Evolutionary conservation across 2,329 filamentous ascomycete species (phyloP).

Genomic region (Sclerotinia borealis): DNA sequence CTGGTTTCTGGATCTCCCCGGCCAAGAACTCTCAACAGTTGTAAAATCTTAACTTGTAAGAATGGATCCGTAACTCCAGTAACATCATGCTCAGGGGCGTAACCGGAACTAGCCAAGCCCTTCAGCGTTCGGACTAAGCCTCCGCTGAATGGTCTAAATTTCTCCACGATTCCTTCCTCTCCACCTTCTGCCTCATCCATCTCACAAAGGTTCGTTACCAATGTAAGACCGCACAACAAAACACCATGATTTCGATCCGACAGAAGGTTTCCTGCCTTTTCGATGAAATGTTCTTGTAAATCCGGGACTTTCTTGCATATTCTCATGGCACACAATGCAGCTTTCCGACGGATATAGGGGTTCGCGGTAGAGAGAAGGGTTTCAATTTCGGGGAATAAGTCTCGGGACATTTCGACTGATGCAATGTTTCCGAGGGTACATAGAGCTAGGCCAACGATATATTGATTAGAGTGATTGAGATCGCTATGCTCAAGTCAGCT

Average conservation of each 20-base stretch:
- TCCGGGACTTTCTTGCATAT: constrained; percentile 98
- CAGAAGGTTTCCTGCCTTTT: constrained; percentile 83
- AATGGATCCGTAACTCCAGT: constrained; percentile 98
- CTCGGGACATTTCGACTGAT: constrained; percentile 95
- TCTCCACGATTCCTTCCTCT: constrained; percentile 84
- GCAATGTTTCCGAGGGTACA: constrained; percentile 97
- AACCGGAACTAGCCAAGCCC: constrained; percentile 86
- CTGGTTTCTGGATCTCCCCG: constrained; percentile 82
- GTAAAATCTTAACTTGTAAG: constrained; percentile 91
- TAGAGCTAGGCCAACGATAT: constrained; percentile 91
- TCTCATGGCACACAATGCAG: constrained; percentile 96
- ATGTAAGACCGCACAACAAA: constrained; percentile 81
- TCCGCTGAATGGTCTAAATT: constrained; percentile 81
- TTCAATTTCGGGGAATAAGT: constrained; percentile 94
- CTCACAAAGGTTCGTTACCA: constrained; percentile 89
- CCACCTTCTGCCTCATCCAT: constrained; percentile 87
- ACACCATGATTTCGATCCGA: constrained; percentile 96
- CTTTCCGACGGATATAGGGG: constrained; percentile 96
- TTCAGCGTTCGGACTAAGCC: constrained; percentile 86
- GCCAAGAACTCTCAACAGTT: constrained; percentile 77
- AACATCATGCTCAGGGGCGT: constrained; percentile 96
- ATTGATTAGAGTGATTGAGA: constrained; percentile 94
- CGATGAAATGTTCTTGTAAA: constrained; percentile 91
- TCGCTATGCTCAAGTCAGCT: constrained; percentile 53
- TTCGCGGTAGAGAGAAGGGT: constrained; percentile 86